These are phyloP conservation scores for Diaporthe aspalathi DNA, from an alignment of 2,329 filamentous ascomycete species.

Conservation along the genomic window DNA sequence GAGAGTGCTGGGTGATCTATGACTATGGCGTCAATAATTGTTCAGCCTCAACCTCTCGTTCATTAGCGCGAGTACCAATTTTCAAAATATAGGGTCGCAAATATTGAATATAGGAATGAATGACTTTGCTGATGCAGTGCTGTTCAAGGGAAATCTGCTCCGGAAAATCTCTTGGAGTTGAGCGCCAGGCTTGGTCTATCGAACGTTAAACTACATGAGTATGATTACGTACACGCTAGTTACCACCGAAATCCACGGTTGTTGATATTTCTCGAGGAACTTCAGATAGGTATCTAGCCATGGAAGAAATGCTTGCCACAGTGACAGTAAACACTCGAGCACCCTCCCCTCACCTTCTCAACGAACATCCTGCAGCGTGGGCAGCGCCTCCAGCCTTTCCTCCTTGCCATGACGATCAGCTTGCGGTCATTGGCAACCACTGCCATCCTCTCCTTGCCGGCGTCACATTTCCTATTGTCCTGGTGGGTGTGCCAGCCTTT, in stretches of 20 bases:
- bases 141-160: neutral
- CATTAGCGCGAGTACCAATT: no score
- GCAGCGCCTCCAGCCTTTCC: conserved; percentile 30
- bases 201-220: neutral
- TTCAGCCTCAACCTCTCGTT: no score
- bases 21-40: no score
- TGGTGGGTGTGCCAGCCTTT: conserved; percentile 10
- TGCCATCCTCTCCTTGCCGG: conserved; percentile 18
- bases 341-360: conserved; percentile 21
- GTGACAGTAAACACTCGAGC: conserved; percentile 25
- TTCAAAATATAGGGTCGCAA: neutral
- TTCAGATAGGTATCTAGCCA: neutral
- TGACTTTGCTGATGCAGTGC: accelerated
- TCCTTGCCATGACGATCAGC: conserved; percentile 16
- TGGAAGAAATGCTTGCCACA: conserved; percentile 30
- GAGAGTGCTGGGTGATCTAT: no score
- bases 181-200: neutral
- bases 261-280: neutral
- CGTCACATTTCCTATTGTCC: neutral
- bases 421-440: conserved; percentile 23
- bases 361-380: conserved; percentile 25
- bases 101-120: no score
- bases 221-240: neutral
- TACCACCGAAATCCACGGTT: neutral
- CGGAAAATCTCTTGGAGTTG: neutral